Conservation (phyloP, 768 basidiomycete genomes). For the Rhodotorula sphaerocarpa region DNA sequence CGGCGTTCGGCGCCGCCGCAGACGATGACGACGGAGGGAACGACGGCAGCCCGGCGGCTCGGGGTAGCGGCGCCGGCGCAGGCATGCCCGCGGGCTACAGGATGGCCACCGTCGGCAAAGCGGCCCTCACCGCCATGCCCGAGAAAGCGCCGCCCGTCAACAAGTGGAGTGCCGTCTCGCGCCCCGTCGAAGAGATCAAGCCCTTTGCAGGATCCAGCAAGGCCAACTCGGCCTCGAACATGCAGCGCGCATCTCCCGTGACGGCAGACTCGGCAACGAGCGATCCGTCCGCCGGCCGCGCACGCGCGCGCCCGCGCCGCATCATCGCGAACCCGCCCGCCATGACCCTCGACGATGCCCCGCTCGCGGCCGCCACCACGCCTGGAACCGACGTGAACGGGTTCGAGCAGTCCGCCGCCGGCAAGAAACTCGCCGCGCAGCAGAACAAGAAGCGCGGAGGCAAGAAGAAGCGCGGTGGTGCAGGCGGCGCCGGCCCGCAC, state of each 20-base stretch:
- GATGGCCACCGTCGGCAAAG: constrained; percentile 12
- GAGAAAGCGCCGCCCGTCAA: constrained; percentile 7
- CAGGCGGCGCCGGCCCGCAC: background rate
- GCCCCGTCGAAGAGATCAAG: background rate
- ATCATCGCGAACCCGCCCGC: constrained; percentile 17
- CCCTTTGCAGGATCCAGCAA: constrained; percentile 4
- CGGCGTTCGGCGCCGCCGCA: constrained; percentile 8
- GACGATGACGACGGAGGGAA: constrained; percentile 1
- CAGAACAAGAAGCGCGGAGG: constrained; percentile 11
- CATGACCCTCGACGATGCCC: constrained; percentile 28
- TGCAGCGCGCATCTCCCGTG: background rate
- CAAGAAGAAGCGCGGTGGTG: constrained; percentile 18
- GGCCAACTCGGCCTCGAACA: background rate
- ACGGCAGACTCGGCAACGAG: background rate
- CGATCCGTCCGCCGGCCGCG: background rate
- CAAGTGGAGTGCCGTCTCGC: constrained; percentile 18
- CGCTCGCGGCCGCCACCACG: background rate
- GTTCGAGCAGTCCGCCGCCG: constrained; percentile 13
- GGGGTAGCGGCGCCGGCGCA: background rate
- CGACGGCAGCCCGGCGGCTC: too few relatives aligned
- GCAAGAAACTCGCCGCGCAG: constrained; percentile 20
- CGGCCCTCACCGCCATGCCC: constrained; percentile 12
- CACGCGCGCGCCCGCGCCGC: background rate
- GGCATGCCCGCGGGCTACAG: background rate
- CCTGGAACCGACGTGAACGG: constrained; percentile 28